These are phyloP conservation scores for Tritrichomonas musculus DNA, from an alignment of 208 protist species.

Conservation along the genomic window DNA sequence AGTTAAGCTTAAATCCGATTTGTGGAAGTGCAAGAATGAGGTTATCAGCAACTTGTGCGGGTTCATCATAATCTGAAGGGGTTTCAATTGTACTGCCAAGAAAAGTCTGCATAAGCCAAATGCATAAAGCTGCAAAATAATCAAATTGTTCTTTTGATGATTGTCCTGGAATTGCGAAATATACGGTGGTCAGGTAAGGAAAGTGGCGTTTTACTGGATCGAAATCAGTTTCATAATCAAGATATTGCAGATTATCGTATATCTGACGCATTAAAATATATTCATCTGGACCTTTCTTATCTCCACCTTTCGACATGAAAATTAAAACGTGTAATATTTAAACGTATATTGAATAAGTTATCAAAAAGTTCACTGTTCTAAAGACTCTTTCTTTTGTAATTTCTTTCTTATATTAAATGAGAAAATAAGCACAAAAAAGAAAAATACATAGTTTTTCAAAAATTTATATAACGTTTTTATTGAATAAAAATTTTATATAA, in stretches of 20 bases:
- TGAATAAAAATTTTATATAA: too few species aligned
- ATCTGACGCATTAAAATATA: neutral
- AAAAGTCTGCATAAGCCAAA: conserved; percentile 18
- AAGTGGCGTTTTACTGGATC: conserved; percentile 19
- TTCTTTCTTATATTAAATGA: too few species aligned
- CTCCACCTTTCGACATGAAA: neutral
- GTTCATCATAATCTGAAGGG: conserved; percentile 27
- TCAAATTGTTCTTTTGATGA: conserved; percentile 26
- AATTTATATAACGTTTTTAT: too few species aligned
- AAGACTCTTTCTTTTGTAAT: too few species aligned
- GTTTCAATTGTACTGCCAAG: neutral
- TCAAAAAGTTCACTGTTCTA: too few species aligned
- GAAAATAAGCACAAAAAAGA: too few species aligned
- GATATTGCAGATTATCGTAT: neutral
- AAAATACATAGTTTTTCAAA: too few species aligned
- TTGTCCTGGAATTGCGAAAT: conserved; percentile 18
- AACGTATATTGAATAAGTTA: too few species aligned
- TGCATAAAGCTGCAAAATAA: neutral
- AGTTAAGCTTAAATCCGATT: neutral
- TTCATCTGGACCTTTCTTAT: neutral
- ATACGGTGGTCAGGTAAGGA: neutral
- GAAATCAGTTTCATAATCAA: conserved; percentile 1
- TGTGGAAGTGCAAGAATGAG: neutral
- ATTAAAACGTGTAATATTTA: too few species aligned
- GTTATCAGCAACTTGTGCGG: neutral